These are phyloP conservation scores for Ustilago cynodontis DNA, from an alignment of 1,284 basidiomycete genomes.

Conservation along the genomic window DNA sequence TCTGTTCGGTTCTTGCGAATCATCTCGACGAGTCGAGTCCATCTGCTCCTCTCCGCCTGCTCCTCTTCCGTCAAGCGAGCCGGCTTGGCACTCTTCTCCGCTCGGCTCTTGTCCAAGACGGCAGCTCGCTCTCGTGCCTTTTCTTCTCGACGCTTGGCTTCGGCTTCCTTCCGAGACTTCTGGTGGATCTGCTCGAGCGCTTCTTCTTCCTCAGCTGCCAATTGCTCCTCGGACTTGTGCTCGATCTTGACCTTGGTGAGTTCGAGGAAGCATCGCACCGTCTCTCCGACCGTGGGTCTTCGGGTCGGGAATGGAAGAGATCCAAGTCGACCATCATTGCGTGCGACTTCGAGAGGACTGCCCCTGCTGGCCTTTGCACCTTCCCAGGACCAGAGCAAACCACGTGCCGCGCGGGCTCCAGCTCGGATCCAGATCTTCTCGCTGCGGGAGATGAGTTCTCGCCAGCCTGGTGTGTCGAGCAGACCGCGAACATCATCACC, in stretches of 20 bases:
- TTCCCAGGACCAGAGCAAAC: conserved; percentile 67
- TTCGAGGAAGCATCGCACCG: conserved; percentile 87
- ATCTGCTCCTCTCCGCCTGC: conserved; percentile 33
- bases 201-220: conserved; percentile 74
- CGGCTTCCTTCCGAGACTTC: conserved; percentile 41
- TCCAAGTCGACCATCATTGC: conserved; percentile 69
- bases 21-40: conserved; percentile 83
- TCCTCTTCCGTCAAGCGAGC: conserved; percentile 46
- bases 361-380: conserved; percentile 35
- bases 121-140: conserved; percentile 39
- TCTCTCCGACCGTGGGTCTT: conserved; percentile 86
- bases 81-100: conserved; percentile 31
- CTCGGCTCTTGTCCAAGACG: conserved; percentile 28
- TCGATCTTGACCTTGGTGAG: conserved; percentile 87
- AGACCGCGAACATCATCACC: conserved; percentile 77
- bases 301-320: conserved; percentile 62
- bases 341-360: conserved; percentile 64
- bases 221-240: conserved; percentile 84
- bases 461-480: conserved; percentile 57
- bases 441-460: conserved; percentile 57
- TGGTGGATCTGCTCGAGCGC: conserved; percentile 44
- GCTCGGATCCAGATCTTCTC: conserved; percentile 67
- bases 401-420: conserved; percentile 59
- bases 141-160: conserved; percentile 49
- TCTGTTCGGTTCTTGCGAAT: conserved; percentile 85